Conservation (phyloP, 2,329 filamentous ascomycete species). For the Calonectria ilicicola region DNA sequence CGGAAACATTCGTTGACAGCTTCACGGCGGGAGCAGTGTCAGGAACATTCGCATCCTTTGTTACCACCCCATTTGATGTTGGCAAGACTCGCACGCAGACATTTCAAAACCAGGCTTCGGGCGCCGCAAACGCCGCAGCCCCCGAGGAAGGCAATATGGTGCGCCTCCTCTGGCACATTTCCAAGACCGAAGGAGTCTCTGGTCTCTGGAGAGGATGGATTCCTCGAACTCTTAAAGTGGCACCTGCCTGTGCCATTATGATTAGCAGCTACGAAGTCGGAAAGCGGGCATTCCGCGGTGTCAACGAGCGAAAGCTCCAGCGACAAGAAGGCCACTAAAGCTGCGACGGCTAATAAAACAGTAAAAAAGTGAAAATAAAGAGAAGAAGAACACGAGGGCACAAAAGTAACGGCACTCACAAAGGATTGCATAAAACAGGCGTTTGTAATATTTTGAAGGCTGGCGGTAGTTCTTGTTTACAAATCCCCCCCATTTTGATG, state of each 20-base stretch:
- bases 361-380: not conserved
- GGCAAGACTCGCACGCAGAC: constrained; percentile 97
- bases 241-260: constrained; percentile 98
- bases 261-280: constrained; percentile 98
- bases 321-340: constrained; percentile 12
- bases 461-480: constrained; percentile 15
- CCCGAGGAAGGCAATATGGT: constrained; percentile 86
- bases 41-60: constrained; percentile 85
- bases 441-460: constrained; percentile 28
- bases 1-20: constrained; percentile 85
- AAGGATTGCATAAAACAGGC: constrained; percentile 31
- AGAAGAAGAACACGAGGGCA: constrained; percentile 1
- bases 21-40: constrained; percentile 88
- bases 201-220: constrained; percentile 95
- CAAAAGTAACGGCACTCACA: constrained; percentile 19
- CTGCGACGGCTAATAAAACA: not conserved
- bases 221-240: constrained; percentile 91
- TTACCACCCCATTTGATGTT: constrained; percentile 96
- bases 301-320: constrained; percentile 68
- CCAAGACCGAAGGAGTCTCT: constrained; percentile 81
- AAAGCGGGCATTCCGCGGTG: constrained; percentile 84
- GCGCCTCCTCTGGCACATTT: constrained; percentile 90
- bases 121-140: constrained; percentile 49
- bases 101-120: constrained; percentile 66
- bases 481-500: constrained; percentile 4